Base-by-base conservation (phyloP, 2,329 filamentous ascomycete species). In the Coccinonectria pachysandricola region DNA sequence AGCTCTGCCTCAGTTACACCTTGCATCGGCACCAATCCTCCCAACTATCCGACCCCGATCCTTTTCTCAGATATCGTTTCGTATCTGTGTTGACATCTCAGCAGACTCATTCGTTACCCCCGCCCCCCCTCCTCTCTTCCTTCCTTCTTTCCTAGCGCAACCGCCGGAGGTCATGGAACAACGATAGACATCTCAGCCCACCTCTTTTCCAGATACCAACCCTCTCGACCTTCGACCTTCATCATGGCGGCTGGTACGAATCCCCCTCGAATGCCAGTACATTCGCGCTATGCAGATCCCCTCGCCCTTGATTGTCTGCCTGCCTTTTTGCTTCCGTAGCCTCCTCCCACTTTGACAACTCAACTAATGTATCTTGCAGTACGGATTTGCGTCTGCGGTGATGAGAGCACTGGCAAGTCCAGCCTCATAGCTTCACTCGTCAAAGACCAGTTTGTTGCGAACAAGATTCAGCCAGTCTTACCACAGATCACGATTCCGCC, bases 401-500 rank as follows among this genome's bases (percentile, higher is more conserved):
- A 98, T 56, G 88, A 96, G 60, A 82, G 82, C 45, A 86, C 82
- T n/a, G 86, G 86, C 46, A 94, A 94, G 61, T 91, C 82, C 34
- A 91, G 83, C 55, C 69, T 94, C 54, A 92, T 94, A 50, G 91
- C 87, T 30, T 92, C 86, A 31, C 76, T 98, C 19, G 88, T 98
- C 53, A 96, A 96, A 53, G 88, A 95, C 53, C 82, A 88, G 54
- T 98, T 96, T 56, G 83, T 96, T 46, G 84, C 81, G 39, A 84
- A 83, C 59, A 94, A 92, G 62, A 95, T 98, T 49, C 88, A 95
- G 53, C 73, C 87, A 9, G 81, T 96, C 35, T 76, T 98, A 7
- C 91, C 91, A 12, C 84, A 88, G 52, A 92, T 98, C 41, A 95
- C 87, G 14, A 86, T 98, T 19, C 88, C 88, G 20, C 87, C 88